A percentile compares a stretch with the other conserved stretches of the same genome.
Conservation (phyloP, 2,329 filamentous ascomycete genomes). For the Thelonectria olida region DNA sequence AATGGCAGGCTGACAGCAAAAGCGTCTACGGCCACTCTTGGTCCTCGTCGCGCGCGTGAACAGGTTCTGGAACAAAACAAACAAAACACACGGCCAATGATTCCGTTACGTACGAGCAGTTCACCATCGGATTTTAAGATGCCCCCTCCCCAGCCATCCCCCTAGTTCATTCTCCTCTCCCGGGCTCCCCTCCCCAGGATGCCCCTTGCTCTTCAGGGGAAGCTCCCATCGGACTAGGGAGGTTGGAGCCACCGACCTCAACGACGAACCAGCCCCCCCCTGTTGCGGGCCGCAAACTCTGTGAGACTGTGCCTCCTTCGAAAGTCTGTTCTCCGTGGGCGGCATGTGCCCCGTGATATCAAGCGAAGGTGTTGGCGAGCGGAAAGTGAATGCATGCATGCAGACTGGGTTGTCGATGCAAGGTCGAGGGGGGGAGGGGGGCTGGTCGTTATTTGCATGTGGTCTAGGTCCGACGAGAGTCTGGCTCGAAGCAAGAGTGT, state of each 20-base stretch:
- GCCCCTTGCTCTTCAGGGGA: constrained; percentile 5
- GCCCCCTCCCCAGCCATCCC: not conserved
- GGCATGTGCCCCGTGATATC: not conserved
- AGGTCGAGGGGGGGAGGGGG: no score
- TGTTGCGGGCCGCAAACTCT: not conserved
- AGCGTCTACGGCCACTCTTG: no score
- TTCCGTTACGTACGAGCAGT: no score
- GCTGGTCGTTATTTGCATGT: not conserved
- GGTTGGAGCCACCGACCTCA: not conserved
- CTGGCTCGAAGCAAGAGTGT: no score
- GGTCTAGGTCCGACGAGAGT: not conserved
- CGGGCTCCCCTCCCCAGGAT: not conserved
- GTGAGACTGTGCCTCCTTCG: no score
- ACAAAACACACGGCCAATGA: not conserved
- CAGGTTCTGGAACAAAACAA: not conserved
- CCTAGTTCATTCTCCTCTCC: not conserved
- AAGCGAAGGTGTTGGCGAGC: no score
- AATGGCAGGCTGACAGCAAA: no score
- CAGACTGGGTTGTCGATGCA: no score
- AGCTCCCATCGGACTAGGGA: not conserved
- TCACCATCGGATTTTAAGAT: not conserved
- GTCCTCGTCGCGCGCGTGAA: no score
- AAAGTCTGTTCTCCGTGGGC: not conserved
- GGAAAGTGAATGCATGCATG: no score
- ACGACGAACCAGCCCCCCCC: not conserved